Evolutionary conservation across 2,329 filamentous ascomycete genomes (phyloP), one percentile per base, ranked within the genome.

Genomic region (Pestalotiopsis sp.): DNA sequence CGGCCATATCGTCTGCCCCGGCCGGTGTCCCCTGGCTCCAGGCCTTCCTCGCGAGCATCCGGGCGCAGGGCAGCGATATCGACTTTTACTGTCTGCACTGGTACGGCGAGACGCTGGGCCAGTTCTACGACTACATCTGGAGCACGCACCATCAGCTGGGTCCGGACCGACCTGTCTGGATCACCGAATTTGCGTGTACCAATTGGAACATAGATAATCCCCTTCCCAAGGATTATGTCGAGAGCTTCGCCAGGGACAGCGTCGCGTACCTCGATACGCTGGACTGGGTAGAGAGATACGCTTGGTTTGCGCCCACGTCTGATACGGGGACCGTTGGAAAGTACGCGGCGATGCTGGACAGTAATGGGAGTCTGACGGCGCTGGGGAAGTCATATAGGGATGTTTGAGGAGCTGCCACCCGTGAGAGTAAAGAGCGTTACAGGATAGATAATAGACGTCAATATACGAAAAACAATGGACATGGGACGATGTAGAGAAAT

Each of bases 71-170:
- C 14, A 62, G 59, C 31, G 59, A 62, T 36, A 20, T 62, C n/a
- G 59, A 62, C 59, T 62, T 62, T 39, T 62, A 62, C 59, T 62
- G 59, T 39, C 31, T 62, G 2, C 59, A 62, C 59, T 62, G 59
- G 59, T 62, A 62, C n/a, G 59, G 59, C 25, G 59, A 62, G 59
- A 23, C 25, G 13, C 59, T 62, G 1, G 59, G 59, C 4, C 27
- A 39, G 14, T 62, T 62, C 59, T 62, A 62, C 59, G 59, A 62
- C 59, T 39, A 62, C 14, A 62, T 62, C 12, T 62, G 59, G 59
- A 38, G 27, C 31, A 39, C 59, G 13, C 20, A 62, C 14, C 17
- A 62, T 12, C 59, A 62, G 14, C 31, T 62, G 2, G 59, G 59
- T 4, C 59, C 59, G 2, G 27, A 31, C 12, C 9, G 20, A 31